Conservation (phyloP, 2,329 filamentous ascomycete species). For the Xylaria sp. region DNA sequence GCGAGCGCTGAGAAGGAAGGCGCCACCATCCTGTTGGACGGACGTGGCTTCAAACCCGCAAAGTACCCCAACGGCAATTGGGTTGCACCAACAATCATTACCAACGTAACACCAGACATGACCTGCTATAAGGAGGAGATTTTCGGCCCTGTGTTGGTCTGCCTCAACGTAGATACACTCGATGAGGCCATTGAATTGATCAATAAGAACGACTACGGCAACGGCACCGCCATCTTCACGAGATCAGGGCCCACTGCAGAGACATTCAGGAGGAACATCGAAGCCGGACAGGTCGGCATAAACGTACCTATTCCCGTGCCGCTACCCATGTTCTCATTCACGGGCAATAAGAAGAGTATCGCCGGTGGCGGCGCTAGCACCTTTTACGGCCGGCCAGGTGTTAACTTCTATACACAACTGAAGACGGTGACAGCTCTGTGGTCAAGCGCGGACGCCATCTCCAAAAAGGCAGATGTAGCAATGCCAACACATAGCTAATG, state of each 20-base stretch:
- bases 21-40: slow-evolving; percentile 84
- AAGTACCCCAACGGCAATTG: slow-evolving; percentile 91
- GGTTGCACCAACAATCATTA: slow-evolving; percentile 85
- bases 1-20: slow-evolving; percentile 82
- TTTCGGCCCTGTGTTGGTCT: slow-evolving; percentile 86
- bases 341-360: slow-evolving; percentile 86
- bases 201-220: slow-evolving; percentile 88
- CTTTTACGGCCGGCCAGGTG: slow-evolving; percentile 92
- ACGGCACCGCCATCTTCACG: slow-evolving; percentile 88
- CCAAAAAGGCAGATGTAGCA: slow-evolving; percentile 84
- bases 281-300: slow-evolving; percentile 87
- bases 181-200: slow-evolving; percentile 85
- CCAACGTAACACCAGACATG: slow-evolving; percentile 83
- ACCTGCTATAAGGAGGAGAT: slow-evolving; percentile 87
- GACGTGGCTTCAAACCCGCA: slow-evolving; percentile 76
- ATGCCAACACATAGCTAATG: slow-evolving; percentile 74
- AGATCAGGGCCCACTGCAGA: slow-evolving; percentile 80
- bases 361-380: slow-evolving; percentile 92
- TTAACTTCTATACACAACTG: slow-evolving; percentile 95
- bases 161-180: slow-evolving; percentile 80
- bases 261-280: slow-evolving; percentile 81
- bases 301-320: slow-evolving; percentile 83
- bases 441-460: slow-evolving; percentile 85
- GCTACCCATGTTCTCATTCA: slow-evolving; percentile 78
- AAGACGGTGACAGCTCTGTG: slow-evolving; percentile 98